phyloP scores from a whole-genome alignment of 2,329 filamentous ascomycete genomes.

The Juglanconis sp. region DNA sequence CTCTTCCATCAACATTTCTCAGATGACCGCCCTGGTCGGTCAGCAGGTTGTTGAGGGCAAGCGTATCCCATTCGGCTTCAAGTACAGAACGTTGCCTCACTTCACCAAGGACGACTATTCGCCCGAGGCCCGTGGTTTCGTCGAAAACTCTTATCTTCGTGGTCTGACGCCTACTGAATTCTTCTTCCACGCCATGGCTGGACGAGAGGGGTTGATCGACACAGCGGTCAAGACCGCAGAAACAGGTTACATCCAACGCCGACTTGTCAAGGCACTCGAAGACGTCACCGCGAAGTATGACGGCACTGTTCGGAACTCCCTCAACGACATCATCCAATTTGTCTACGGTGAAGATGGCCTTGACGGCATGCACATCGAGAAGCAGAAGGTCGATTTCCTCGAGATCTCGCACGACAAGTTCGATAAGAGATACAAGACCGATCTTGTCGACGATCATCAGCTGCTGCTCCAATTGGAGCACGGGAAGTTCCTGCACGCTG shows the following conservation, averaged over 20 bases:
- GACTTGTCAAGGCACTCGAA: constrained; percentile 95
- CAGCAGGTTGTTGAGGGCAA: constrained; percentile 98
- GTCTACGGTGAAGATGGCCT: constrained; percentile 96
- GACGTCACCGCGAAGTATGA: constrained; percentile 98
- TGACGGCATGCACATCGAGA: constrained; percentile 90
- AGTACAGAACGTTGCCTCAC: constrained; percentile 93
- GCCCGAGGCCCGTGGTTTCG: constrained; percentile 92
- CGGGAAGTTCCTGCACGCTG: constrained; percentile 80
- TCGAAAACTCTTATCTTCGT: constrained; percentile 97
- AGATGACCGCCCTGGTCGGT: constrained; percentile 97
- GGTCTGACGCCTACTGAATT: constrained; percentile 94
- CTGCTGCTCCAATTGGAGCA: constrained; percentile 72
- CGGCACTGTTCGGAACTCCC: constrained; percentile 92
- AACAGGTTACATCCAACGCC: constrained; percentile 97
- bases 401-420: constrained; percentile 76
- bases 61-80: constrained; percentile 98
- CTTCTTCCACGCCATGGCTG: constrained; percentile 99
- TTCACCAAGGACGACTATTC: constrained; percentile 99
- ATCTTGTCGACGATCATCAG: constrained; percentile 68
- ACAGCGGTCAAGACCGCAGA: constrained; percentile 99
- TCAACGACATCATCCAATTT: constrained; percentile 96
- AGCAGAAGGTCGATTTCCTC: constrained; percentile 84
- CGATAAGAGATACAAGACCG: constrained; percentile 76
- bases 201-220: constrained; percentile 99
- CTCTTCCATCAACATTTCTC: constrained; percentile 98